Conservation (phyloP, 306 rosid species). For the Cucumis hystrix region DNA sequence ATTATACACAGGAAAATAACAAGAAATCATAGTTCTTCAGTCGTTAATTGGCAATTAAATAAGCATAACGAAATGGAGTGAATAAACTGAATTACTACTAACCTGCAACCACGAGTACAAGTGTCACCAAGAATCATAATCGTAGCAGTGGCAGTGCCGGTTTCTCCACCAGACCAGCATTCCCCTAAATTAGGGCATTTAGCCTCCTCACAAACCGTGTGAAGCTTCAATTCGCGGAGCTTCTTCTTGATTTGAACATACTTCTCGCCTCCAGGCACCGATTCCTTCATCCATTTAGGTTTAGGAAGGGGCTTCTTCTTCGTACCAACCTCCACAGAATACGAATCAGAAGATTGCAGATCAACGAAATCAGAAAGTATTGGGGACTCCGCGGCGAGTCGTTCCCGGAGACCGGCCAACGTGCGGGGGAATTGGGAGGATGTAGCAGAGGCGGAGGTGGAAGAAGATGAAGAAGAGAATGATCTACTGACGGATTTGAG, state of each 20-base stretch:
- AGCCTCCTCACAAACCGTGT: constrained; percentile 96
- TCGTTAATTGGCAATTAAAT: neutral
- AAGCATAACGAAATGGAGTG: neutral
- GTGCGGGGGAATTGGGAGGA: constrained; percentile 50
- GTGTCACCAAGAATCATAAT: constrained; percentile 98
- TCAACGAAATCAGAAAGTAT: constrained; percentile 39
- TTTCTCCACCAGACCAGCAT: constrained; percentile 99
- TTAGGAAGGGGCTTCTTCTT: constrained; percentile 93
- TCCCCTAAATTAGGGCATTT: constrained; percentile 86
- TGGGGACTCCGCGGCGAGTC: constrained; percentile 54
- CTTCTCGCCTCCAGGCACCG: constrained; percentile 89
- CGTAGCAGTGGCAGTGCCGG: constrained; percentile 96
- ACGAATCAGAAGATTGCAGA: constrained; percentile 31
- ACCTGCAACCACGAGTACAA: constrained; percentile 99
- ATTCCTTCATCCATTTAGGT: constrained; percentile 98
- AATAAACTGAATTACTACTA: constrained; percentile 8
- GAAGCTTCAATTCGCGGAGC: constrained; percentile 84
- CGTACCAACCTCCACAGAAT: constrained; percentile 94
- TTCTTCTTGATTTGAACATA: constrained; percentile 96
- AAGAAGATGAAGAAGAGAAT: constrained; percentile 42
- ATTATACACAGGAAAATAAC: neutral
- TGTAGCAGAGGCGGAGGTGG: constrained; percentile 9
- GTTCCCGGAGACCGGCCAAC: constrained; percentile 64
- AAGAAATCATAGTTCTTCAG: neutral
- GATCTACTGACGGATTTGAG: constrained; percentile 23